Percentiles rank a stretch among this genome's conserved stretches.
Conservation (phyloP, 805 yeast species). For the Candida golubevii region DNA sequence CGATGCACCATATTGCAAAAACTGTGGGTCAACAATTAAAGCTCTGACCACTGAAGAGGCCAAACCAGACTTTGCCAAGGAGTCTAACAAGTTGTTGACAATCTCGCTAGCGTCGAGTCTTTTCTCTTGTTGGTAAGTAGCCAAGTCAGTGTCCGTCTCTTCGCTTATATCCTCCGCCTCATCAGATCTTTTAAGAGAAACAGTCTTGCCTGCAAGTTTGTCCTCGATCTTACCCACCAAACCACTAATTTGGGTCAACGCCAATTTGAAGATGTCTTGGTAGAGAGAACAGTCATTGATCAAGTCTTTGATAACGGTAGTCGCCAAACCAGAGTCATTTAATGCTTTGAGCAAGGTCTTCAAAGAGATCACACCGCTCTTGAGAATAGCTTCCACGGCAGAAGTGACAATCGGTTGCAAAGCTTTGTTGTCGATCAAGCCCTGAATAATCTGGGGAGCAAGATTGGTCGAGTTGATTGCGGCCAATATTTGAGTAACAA, state of each 20-base stretch:
- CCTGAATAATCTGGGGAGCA: constrained; percentile 33
- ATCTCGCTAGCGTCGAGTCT: constrained; percentile 18
- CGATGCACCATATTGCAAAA: constrained; percentile 36
- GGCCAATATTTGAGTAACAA: constrained; percentile 38
- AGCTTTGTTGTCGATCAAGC: constrained; percentile 28
- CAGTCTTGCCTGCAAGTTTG: constrained; percentile 20
- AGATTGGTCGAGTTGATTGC: constrained; percentile 34
- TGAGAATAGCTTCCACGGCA: constrained; percentile 26
- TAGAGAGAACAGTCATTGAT: constrained; percentile 38
- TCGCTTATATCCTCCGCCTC: constrained; percentile 2
- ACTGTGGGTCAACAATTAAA: constrained; percentile 34
- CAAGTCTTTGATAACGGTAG: constrained; percentile 30
- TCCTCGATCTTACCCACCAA: constrained; percentile 26
- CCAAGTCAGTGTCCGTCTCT: constrained; percentile 1
- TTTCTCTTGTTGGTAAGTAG: constrained; percentile 5
- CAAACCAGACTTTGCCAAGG: constrained; percentile 41
- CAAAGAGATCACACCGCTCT: constrained; percentile 30
- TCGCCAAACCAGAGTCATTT: constrained; percentile 41
- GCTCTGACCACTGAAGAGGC: constrained; percentile 35
- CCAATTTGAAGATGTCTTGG: constrained; percentile 36
- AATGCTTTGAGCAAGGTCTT: constrained; percentile 36
- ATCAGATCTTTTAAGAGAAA: constrained; percentile 22
- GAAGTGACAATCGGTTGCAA: constrained; percentile 28
- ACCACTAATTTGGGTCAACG: constrained; percentile 26
- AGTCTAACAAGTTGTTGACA: constrained; percentile 37